phyloP scores from a whole-genome alignment of 345 rosid species.

The Acer saccharum region DNA sequence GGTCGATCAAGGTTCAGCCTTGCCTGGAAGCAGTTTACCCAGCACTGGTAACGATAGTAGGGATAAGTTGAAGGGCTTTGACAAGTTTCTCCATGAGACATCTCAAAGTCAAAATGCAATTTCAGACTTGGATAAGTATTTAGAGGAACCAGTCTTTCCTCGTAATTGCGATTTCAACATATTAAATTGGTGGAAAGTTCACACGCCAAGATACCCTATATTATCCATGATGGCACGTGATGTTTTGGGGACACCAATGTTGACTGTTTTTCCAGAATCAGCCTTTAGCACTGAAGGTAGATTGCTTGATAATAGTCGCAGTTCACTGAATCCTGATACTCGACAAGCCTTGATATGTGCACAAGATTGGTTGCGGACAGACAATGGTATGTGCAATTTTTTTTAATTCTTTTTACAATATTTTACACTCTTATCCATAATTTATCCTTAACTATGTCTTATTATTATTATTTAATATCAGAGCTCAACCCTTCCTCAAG shows the following conservation, averaged over 20 bases:
- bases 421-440: neutral
- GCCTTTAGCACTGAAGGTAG: slow-evolving; percentile 58
- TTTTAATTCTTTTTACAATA: slow-evolving; percentile 8
- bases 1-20: slow-evolving; percentile 78
- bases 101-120: slow-evolving; percentile 61
- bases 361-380: slow-evolving; percentile 72
- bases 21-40: slow-evolving; percentile 70
- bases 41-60: slow-evolving; percentile 55
- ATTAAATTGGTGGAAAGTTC: slow-evolving; percentile 95
- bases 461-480: slow-evolving; percentile 21
- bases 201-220: slow-evolving; percentile 93
- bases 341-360: slow-evolving; percentile 86
- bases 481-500: slow-evolving; percentile 44
- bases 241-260: slow-evolving; percentile 82
- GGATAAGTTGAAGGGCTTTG: slow-evolving; percentile 86
- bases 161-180: slow-evolving; percentile 81
- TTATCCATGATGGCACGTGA: slow-evolving; percentile 96
- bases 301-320: slow-evolving; percentile 54
- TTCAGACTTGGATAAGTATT: slow-evolving; percentile 85
- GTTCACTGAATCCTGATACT: slow-evolving; percentile 63
- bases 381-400: slow-evolving; percentile 51
- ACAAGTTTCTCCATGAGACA: slow-evolving; percentile 85
- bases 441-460: slow-evolving; percentile 6
- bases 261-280: slow-evolving; percentile 58
- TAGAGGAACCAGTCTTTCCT: slow-evolving; percentile 87